Base-by-base conservation (phyloP, 352 stramenopile genomes). In the Detonula confervacea region DNA sequence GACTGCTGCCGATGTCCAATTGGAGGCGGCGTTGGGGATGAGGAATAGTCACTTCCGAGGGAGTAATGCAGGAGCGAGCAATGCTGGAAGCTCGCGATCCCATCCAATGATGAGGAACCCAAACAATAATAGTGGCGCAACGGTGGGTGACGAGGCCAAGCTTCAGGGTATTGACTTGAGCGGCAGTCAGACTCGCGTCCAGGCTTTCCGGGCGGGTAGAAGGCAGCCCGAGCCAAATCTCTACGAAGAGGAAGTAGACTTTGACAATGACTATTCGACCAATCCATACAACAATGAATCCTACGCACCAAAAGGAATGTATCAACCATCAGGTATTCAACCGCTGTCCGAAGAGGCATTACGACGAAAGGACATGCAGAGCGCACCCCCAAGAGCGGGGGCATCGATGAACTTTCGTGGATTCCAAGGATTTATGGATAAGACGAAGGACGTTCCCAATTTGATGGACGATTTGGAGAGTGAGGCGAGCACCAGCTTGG, bases 401-500 rank as follows among this genome's bases (percentile, higher is more conserved):
- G 79, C 56, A 54, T 63, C 65, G 4, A 33, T 74, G 5, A 70
- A 62, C 37, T 57, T 81, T 6, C 44, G 47, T 22, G 87, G 87
- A 75, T 93, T 83, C 69, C 65, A 66, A 44, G 87, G 87, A 35
- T 88, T 93, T 22, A 65, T 92, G 20, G 86, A 94, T 35, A 93
- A 93, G 60, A 90, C 84, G 18, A 63, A 80, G 37, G 89, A 94
- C 66, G 84, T 94, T 29, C 89, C 89, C 3, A 91, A 90, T 75
- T 65, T 94, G 39, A 92, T 92, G 79, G 89, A 94, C 65, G 87
- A 89, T 70, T 67, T 80, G 56, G 80, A 89, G 52, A 81, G 63
- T 0, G 84, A 89, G 39, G 79, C 67, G 24, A 76, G 64, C 29
- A 80, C 77, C 25, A 80, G 72, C 9, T 68, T 80, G 12, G 69